Conservation (phyloP, 164 flowering plant genomes). For the Akebia trifoliata region DNA sequence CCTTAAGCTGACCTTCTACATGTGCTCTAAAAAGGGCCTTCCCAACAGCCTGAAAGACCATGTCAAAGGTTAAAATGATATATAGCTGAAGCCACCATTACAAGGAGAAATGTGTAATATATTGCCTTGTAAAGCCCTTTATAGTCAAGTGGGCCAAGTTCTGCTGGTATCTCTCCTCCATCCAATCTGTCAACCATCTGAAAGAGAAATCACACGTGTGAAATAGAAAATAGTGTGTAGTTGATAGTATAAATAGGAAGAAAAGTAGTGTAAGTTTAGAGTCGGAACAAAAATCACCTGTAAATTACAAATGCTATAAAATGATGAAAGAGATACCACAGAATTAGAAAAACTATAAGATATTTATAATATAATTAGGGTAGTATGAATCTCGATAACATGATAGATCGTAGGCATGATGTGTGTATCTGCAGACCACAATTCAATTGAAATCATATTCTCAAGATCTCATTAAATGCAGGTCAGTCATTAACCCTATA, state of each 20-base stretch:
- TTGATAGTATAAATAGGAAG: background rate
- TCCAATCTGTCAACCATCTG: slow-evolving; percentile 97
- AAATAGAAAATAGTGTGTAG: background rate
- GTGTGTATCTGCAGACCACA: background rate
- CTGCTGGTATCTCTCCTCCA: slow-evolving; percentile 58
- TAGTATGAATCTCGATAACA: background rate
- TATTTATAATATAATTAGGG: background rate
- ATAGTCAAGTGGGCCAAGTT: slow-evolving; percentile 73
- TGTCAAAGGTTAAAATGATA: slow-evolving; percentile 13
- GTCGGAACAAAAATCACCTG: background rate
- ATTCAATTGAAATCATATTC: no score
- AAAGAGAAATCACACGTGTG: slow-evolving; percentile 13
- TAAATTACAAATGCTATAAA: background rate
- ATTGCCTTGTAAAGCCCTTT: slow-evolving; percentile 86
- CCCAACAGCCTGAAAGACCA: slow-evolving; percentile 75
- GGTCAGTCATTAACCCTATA: background rate
- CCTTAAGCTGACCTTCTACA: slow-evolving; percentile 97
- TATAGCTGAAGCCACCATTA: slow-evolving; percentile 6
- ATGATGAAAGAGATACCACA: background rate
- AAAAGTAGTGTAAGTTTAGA: background rate
- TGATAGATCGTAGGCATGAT: background rate
- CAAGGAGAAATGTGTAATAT: background rate
- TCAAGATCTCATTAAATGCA: background rate
- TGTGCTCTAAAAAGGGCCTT: slow-evolving; percentile 95
- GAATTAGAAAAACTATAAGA: background rate